These are phyloP conservation scores for Petunia hybrid DNA, from an alignment of 305 asterid genomes.

Conservation along the genomic window DNA sequence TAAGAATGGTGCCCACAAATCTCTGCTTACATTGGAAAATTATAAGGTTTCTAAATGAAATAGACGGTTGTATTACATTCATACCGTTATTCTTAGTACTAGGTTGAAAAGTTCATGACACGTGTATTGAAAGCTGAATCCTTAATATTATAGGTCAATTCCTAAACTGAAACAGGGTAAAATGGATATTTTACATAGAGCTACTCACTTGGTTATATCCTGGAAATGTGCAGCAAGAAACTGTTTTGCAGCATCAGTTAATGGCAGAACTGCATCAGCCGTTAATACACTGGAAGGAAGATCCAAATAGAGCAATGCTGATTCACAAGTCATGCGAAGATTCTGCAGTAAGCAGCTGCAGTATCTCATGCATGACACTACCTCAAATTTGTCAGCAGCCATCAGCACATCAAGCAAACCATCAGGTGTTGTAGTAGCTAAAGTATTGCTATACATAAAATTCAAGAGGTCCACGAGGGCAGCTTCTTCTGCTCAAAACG, in stretches of 20 bases:
- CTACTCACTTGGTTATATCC: slow-evolving; percentile 74
- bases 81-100: background rate
- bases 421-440: slow-evolving; percentile 61
- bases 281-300: slow-evolving; percentile 76
- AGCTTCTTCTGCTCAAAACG: slow-evolving; percentile 75
- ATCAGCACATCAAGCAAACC: slow-evolving; percentile 79
- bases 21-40: too few species aligned
- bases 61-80: background rate
- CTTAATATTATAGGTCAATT: background rate
- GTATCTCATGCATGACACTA: slow-evolving; percentile 84
- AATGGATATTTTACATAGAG: background rate
- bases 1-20: too few species aligned
- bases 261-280: slow-evolving; percentile 74
- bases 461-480: slow-evolving; percentile 86
- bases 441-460: slow-evolving; percentile 74
- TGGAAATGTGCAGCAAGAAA: slow-evolving; percentile 74
- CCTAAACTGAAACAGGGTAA: background rate
- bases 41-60: too few species aligned
- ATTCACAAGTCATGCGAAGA: slow-evolving; percentile 80
- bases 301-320: slow-evolving; percentile 87
- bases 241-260: slow-evolving; percentile 75
- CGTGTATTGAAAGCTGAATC: background rate
- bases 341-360: slow-evolving; percentile 67
- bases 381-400: slow-evolving; percentile 94
- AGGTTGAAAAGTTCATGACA: background rate